These are phyloP conservation scores for Melanogaster broomeanus DNA, from an alignment of 768 basidiomycete genomes.

Conservation along the genomic window DNA sequence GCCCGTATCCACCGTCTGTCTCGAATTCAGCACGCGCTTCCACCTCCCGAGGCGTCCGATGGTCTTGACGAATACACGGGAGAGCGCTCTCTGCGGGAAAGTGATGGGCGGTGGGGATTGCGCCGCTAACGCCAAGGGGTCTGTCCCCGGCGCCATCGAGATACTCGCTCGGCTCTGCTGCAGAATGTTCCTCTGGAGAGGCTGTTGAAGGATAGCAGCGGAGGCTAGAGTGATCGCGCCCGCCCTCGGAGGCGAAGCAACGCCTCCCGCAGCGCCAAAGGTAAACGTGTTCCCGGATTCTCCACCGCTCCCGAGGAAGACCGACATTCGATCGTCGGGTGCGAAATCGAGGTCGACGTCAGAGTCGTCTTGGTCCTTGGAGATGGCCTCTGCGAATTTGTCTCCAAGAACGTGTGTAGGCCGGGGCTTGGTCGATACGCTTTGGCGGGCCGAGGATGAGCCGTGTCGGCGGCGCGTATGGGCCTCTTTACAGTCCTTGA, in stretches of 20 bases:
- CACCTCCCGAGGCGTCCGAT: constrained; percentile 81
- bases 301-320: constrained; percentile 33
- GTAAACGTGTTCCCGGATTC: constrained; percentile 51
- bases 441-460: constrained; percentile 32
- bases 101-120: constrained; percentile 42
- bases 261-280: constrained; percentile 25
- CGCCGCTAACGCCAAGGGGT: constrained; percentile 6
- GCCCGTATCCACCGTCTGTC: constrained; percentile 37
- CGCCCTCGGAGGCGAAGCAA: constrained; percentile 40
- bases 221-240: constrained; percentile 55
- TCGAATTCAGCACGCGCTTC: constrained; percentile 71
- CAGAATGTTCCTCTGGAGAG: constrained; percentile 51
- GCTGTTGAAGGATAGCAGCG: constrained; percentile 65
- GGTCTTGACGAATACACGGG: constrained; percentile 77
- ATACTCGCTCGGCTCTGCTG: constrained; percentile 43
- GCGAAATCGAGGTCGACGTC: constrained; percentile 81
- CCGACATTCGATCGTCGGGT: constrained; percentile 46
- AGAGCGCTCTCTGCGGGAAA: constrained; percentile 64
- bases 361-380: constrained; percentile 55
- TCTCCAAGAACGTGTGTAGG: constrained; percentile 56
- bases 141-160: constrained; percentile 23
- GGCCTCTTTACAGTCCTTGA: constrained; percentile 75
- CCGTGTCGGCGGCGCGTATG: constrained; percentile 47
- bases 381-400: constrained; percentile 61
- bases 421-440: constrained; percentile 32